phyloP scores from a whole-genome alignment of 352 stramenopile species.

The Phytophthora pseudosyringae region DNA sequence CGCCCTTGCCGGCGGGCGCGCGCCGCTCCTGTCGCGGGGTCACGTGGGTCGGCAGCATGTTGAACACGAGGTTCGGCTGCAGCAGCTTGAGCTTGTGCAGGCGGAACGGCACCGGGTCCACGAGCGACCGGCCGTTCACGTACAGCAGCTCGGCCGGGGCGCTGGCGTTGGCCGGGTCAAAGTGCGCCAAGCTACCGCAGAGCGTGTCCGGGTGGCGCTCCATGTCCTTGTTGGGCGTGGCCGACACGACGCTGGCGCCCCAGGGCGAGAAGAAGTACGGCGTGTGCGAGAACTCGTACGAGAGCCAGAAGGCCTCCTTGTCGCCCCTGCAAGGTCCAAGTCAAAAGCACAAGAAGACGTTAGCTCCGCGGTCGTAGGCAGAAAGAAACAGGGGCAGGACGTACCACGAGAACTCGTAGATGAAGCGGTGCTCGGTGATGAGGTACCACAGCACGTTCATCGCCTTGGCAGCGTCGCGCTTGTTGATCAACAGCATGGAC shows the following conservation, averaged over 20 bases:
- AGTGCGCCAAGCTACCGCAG: conserved; percentile 75
- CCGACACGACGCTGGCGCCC: conserved; percentile 59
- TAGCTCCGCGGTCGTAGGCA: background rate
- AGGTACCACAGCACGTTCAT: conserved; percentile 75
- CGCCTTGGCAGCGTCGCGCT: conserved; percentile 45
- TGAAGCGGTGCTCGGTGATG: conserved; percentile 69
- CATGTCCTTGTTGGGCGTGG: conserved; percentile 60
- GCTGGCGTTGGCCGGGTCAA: conserved; percentile 41
- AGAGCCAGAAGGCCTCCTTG: conserved; percentile 83
- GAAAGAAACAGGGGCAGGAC: background rate
- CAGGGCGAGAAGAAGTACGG: conserved; percentile 74
- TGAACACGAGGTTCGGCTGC: conserved; percentile 50
- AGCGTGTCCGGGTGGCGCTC: conserved; percentile 60
- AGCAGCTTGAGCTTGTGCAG: conserved; percentile 36
- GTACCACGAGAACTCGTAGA: conserved; percentile 65
- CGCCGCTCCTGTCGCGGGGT: conserved; percentile 40
- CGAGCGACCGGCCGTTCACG: conserved; percentile 48
- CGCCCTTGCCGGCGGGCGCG: conserved; percentile 34
- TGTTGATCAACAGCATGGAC: conserved; percentile 77
- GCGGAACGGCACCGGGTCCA: conserved; percentile 49
- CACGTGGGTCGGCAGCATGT: conserved; percentile 55
- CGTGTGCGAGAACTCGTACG: conserved; percentile 58
- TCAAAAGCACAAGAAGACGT: conserved; percentile 1
- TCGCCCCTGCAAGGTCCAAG: conserved; percentile 38
- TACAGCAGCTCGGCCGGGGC: conserved; percentile 41